A percentile compares a stretch with the other conserved stretches of the same genome.
Evolutionary conservation across 371 early-diverging fungal genomes (phyloP).

Genomic region (Sporodiniella umbellata): DNA sequence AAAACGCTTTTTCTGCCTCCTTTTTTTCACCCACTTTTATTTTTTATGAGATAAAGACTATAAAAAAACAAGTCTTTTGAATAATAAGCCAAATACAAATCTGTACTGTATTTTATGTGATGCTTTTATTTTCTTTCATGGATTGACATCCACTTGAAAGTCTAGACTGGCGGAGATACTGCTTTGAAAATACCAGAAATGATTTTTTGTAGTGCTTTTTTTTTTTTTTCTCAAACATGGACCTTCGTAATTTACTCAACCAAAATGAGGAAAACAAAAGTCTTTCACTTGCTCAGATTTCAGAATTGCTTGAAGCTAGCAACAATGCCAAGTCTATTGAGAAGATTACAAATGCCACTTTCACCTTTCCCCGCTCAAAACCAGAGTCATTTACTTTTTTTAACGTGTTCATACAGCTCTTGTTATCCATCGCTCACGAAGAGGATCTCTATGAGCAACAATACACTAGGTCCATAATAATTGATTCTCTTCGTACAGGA

Average conservation of each 20-base stretch:
- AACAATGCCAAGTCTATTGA: slow-evolving; percentile 19
- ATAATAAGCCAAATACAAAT: too few species aligned
- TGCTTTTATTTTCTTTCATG: too few species aligned
- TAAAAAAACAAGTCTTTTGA: too few species aligned
- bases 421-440: slow-evolving; percentile 24
- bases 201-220: too few species aligned
- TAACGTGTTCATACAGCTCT: slow-evolving; percentile 31
- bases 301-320: slow-evolving; percentile 10
- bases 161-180: too few species aligned
- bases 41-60: too few species aligned
- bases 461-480: slow-evolving; percentile 20
- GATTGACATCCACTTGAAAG: too few species aligned
- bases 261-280: slow-evolving; percentile 14
- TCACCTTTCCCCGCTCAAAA: slow-evolving; percentile 13
- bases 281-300: slow-evolving; percentile 20
- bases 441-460: slow-evolving; percentile 23
- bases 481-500: slow-evolving; percentile 30
- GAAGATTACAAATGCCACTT: slow-evolving; percentile 23
- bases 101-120: too few species aligned
- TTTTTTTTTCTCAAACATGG: slow-evolving; percentile 16
- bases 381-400: slow-evolving; percentile 30
- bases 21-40: background rate
- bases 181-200: too few species aligned
- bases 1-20: background rate
- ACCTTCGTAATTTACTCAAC: slow-evolving; percentile 35